Evolutionary conservation across 1,284 basidiomycete genomes (phyloP), one percentile per base, ranked within the genome.

Genomic region (Hemileia vastatrix): DNA sequence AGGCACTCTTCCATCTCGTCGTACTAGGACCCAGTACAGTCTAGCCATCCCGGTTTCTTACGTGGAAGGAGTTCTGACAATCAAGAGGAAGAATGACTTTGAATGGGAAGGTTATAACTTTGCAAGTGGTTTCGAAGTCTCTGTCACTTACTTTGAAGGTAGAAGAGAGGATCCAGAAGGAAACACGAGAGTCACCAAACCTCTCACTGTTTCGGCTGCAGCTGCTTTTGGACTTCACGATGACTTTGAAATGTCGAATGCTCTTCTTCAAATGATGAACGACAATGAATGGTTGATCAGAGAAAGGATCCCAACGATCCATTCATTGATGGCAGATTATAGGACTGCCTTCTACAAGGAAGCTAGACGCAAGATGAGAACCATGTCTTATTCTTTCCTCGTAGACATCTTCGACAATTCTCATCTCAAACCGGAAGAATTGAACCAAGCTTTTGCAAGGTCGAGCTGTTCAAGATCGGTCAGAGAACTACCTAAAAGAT

Each of bases 381-480:
- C 81, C 6, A 77, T 90, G 62, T 81, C 82, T 0, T 88, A 88
- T 70, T 77, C 79, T 5, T 89, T 89, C 74, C 76, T 88, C n/a
- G 76, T 80, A 4, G 76, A 80, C 59, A 81, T 88, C 2, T 86
- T 84, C 67, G 79, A 58, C 8, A 60, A 86, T 64, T 77, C 77
- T 19, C 81, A 83, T 15, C 78, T 78, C 27, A 77, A 81, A 54
- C 78, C 80, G 1, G 72, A 71, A 3, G 76, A 77, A 3, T 71
- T 87, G 8, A 77, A 79, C 4, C 70, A 78, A 61, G 79, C 79
- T 64, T 77, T 81, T 3, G 77, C 81, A 18, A 77, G 80, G 57
- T 72, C 76, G 54, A 85, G 86, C 66, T 74, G 73, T 8, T 83
- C 85, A 68, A 65, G 79, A 13, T 78, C 82, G 15, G 82, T 87